phyloP scores from a whole-genome alignment of 192 early-diverging fungal genomes.

The Paraglomus brasilianum region DNA sequence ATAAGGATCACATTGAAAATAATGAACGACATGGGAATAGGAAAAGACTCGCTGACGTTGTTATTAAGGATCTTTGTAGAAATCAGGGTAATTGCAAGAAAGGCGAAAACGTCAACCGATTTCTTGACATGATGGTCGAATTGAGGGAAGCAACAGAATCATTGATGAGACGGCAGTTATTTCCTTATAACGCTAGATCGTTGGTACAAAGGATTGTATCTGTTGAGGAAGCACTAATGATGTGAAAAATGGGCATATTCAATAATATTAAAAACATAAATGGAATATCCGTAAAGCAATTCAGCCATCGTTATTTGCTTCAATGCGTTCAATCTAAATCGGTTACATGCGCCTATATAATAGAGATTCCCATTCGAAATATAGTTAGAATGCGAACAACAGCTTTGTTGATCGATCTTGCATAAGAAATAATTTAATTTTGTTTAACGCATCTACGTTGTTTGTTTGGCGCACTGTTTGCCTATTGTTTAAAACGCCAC shows the following conservation, averaged over 20 bases:
- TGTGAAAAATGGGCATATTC: not conserved
- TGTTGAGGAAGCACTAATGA: constrained; percentile 8
- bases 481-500: too few relatives aligned
- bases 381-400: too few relatives aligned
- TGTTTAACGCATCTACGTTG: too few relatives aligned
- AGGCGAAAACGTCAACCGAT: not conserved
- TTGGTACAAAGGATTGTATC: not conserved
- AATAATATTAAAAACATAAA: not conserved
- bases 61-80: not conserved
- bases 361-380: too few relatives aligned
- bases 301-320: too few relatives aligned
- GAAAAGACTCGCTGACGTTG: not conserved
- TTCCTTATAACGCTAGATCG: constrained; percentile 27
- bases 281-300: too few relatives aligned
- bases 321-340: too few relatives aligned
- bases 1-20: not conserved
- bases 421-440: too few relatives aligned
- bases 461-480: too few relatives aligned
- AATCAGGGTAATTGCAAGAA: not conserved
- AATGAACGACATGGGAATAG: too few relatives aligned
- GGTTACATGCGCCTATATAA: too few relatives aligned
- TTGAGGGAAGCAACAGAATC: constrained; percentile 4
- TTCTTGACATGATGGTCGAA: not conserved
- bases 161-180: constrained; percentile 8
- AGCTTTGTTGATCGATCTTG: too few relatives aligned